Evolutionary conservation across 1,284 basidiomycete species (phyloP), one percentile per base, ranked within the genome.

Genomic region (Trichosporon asahii): DNA sequence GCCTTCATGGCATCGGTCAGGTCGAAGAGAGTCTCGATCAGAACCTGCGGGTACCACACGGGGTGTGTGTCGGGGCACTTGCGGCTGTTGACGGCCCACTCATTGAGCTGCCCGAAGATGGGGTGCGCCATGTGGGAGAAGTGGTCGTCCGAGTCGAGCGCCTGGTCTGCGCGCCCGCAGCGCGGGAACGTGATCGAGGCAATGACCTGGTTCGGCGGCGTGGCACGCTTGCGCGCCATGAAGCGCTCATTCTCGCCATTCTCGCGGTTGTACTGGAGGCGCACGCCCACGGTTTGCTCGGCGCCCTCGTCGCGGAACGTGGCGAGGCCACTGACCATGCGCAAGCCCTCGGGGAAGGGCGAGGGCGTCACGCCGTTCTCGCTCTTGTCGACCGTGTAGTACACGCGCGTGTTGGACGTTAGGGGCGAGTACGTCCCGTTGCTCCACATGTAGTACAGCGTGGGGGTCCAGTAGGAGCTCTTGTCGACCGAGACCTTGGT

Each of bases 381-480:
- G 66, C 21, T 37, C 84, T 2, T 70, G 73, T 44, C 65, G 46
- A 44, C 66, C 14, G 40, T 60, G 76, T 85, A 85, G 76, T 85
- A 85, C 18, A 66, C 25, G 23, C 70, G 66, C 11, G 79, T 75
- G 70, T 75, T 71, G 66, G 67, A 72, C n/a, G 49, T 44, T 27
- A 76, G 75, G 2, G 81, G 79, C 29, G 75, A 70, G 74, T 77
- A 80, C 21, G 66, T 68, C 18, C 65, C 65, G 60, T 73, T 64
- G 40, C 40, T 21, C 66, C 80, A 77, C 74, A 84, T 85, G 70
- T 82, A 83, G 78, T 84, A 85, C 7, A 86, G 75, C 64, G 82
- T 77, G 25, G 85, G 85, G 9, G 77, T 78, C 85, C 85, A 86
- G 76, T 86, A 86, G 69, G 79, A 80, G 44, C 81, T 83, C 75